Conservation (phyloP, 2,329 filamentous ascomycete genomes). For the Aspergillus sp. region DNA sequence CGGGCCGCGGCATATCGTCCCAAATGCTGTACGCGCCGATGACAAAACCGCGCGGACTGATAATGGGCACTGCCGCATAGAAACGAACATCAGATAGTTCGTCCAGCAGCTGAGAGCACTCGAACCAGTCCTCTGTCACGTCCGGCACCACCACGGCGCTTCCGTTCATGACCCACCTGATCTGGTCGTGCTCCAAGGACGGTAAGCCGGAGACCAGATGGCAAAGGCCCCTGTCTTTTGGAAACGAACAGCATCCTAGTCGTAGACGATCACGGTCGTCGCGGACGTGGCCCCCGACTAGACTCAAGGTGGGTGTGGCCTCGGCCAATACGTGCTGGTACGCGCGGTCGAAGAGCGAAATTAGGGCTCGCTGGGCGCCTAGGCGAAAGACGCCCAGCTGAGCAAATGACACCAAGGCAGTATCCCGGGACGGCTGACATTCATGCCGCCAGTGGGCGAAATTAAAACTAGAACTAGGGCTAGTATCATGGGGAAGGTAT, state of each 20-base stretch:
- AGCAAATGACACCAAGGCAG: slow-evolving; percentile 44
- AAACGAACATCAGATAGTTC: slow-evolving; percentile 33
- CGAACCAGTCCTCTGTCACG: slow-evolving; percentile 27
- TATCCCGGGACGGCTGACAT: slow-evolving; percentile 21
- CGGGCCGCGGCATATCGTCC: slow-evolving; percentile 44
- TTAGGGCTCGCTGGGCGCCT: slow-evolving; percentile 37
- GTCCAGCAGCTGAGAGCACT: slow-evolving; percentile 18
- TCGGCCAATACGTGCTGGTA: slow-evolving; percentile 49
- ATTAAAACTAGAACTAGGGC: slow-evolving; percentile 5
- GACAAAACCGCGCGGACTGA: slow-evolving; percentile 46
- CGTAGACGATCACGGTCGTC: slow-evolving; percentile 18
- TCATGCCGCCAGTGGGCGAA: slow-evolving; percentile 8
- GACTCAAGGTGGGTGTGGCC: slow-evolving; percentile 38
- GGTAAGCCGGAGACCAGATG: slow-evolving; percentile 13
- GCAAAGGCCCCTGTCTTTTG: slow-evolving; percentile 23
- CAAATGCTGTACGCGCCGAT: slow-evolving; percentile 56
- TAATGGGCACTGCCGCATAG: slow-evolving; percentile 53
- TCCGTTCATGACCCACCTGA: not conserved
- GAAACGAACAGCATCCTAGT: slow-evolving; percentile 24
- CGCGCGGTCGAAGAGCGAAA: slow-evolving; percentile 47
- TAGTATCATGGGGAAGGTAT: slow-evolving; percentile 15
- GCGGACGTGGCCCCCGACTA: slow-evolving; percentile 20
- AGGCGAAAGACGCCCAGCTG: slow-evolving; percentile 44
- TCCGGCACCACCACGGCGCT: slow-evolving; percentile 24
- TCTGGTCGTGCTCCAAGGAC: not conserved